Percentiles rank a stretch among this genome's conserved stretches.
Evolutionary conservation across 768 basidiomycete genomes (phyloP).

Genomic region (Tylopilus subfusipes): DNA sequence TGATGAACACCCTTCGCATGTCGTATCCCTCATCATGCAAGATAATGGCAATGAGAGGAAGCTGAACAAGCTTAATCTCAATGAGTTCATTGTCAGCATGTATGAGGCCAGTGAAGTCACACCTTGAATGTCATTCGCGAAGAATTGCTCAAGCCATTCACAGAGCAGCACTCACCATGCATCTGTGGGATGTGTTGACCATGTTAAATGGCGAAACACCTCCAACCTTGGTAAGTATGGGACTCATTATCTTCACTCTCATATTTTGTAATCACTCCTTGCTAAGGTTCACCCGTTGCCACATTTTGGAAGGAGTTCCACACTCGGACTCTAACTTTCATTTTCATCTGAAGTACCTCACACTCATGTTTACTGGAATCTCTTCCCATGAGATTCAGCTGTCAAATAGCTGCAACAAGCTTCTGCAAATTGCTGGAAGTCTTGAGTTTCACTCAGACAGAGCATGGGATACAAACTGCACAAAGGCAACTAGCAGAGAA

Average conservation of each 20-base stretch:
- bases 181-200: slow-evolving; percentile 78
- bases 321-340: too few relatives aligned
- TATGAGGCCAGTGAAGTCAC: slow-evolving; percentile 77
- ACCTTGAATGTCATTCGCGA: slow-evolving; percentile 85
- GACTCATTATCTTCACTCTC: slow-evolving; percentile 77
- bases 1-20: slow-evolving; percentile 87
- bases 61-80: slow-evolving; percentile 85
- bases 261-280: too few relatives aligned
- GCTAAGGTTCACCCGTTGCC: too few relatives aligned
- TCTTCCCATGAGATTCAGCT: too few relatives aligned
- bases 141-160: slow-evolving; percentile 78
- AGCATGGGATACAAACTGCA: too few relatives aligned
- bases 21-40: slow-evolving; percentile 81
- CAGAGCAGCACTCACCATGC: slow-evolving; percentile 66
- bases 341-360: too few relatives aligned
- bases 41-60: slow-evolving; percentile 77
- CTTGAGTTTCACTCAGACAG: neutral
- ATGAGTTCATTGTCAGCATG: slow-evolving; percentile 93
- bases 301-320: too few relatives aligned
- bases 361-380: too few relatives aligned
- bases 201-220: slow-evolving; percentile 95
- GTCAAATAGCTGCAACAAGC: neutral
- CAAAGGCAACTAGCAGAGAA: neutral
- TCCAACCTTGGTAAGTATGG: slow-evolving; percentile 68
- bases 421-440: neutral